phyloP scores from a whole-genome alignment of 2,329 filamentous ascomycete genomes.

The Aureobasidium subglaciale region DNA sequence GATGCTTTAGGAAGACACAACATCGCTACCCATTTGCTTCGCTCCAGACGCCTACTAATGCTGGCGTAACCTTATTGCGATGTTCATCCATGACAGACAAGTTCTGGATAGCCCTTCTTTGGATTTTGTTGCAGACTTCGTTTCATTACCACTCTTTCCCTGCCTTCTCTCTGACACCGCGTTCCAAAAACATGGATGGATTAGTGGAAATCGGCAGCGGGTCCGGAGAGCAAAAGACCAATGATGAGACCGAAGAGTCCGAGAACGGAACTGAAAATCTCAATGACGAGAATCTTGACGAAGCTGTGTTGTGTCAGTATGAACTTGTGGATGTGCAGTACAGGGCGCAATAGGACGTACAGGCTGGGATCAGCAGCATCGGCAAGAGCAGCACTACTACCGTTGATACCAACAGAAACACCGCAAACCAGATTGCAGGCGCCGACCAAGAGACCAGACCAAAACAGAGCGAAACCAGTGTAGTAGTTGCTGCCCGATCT shows the following conservation, averaged over 20 bases:
- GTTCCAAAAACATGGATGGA: not conserved
- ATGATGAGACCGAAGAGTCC: slow-evolving; percentile 95
- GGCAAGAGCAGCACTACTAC: slow-evolving; percentile 88
- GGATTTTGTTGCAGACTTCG: not conserved
- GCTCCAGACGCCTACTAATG: slow-evolving; percentile 12
- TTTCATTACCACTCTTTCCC: not conserved
- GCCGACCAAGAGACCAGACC: slow-evolving; percentile 89
- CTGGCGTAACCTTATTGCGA: not conserved
- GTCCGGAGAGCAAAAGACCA: slow-evolving; percentile 78
- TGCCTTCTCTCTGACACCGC: not conserved
- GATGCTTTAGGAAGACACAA: not conserved
- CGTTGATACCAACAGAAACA: slow-evolving; percentile 95
- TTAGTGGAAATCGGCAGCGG: slow-evolving; percentile 64
- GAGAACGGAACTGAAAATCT: slow-evolving; percentile 97
- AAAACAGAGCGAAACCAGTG: slow-evolving; percentile 92
- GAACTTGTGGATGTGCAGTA: not conserved
- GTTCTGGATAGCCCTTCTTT: not conserved
- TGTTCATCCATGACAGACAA: not conserved
- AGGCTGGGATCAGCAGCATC: slow-evolving; percentile 88
- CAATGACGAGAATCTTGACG: slow-evolving; percentile 97
- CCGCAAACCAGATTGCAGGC: slow-evolving; percentile 94
- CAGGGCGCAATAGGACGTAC: slow-evolving; percentile 47
- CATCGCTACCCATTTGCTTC: slow-evolving; percentile 2
- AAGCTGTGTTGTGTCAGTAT: slow-evolving; percentile 57
- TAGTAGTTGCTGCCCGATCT: slow-evolving; percentile 79